These are phyloP conservation scores for Bjerkandera adusta DNA, from an alignment of 1,284 basidiomycete genomes.

Conservation along the genomic window DNA sequence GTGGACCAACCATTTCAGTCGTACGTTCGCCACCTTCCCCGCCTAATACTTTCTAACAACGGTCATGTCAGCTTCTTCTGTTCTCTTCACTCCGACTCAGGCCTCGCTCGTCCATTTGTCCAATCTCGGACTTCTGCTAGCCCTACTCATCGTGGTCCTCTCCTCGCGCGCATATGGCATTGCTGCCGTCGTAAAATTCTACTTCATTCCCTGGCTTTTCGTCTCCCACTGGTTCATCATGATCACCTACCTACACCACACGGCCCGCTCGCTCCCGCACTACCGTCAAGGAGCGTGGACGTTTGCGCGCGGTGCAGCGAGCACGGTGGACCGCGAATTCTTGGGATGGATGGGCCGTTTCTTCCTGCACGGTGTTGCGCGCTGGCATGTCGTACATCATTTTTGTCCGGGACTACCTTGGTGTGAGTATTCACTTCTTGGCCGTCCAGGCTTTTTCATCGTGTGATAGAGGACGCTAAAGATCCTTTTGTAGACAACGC, in stretches of 20 bases:
- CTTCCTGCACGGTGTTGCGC: constrained; percentile 37
- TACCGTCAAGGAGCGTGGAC: constrained; percentile 41
- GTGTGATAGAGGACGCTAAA: no score
- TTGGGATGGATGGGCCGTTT: constrained; percentile 43
- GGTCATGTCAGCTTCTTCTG: constrained; percentile 43
- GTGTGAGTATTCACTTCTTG: no score
- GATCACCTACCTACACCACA: constrained; percentile 58
- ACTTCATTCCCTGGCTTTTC: constrained; percentile 53
- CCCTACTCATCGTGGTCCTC: constrained; percentile 39
- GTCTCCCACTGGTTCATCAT: constrained; percentile 50
- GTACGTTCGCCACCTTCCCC: constrained; percentile 31
- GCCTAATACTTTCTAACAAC: background rate
- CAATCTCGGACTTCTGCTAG: constrained; percentile 48
- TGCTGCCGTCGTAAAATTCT: constrained; percentile 45
- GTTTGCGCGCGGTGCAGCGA: constrained; percentile 58
- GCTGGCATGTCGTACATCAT: constrained; percentile 36
- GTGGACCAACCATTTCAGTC: constrained; percentile 62
- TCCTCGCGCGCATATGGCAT: constrained; percentile 31
- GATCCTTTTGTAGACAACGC: background rate
- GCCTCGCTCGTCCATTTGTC: constrained; percentile 49
- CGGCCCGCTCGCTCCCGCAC: constrained; percentile 34
- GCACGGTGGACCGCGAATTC: constrained; percentile 56
- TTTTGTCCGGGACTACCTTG: constrained; percentile 28
- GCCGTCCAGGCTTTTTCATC: no score
- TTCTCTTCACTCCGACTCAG: constrained; percentile 53